Percentiles rank a stretch among this genome's conserved stretches.
Evolutionary conservation across 208 protist genomes (phyloP).

Genomic region (Acanthamoeba healyi): DNA sequence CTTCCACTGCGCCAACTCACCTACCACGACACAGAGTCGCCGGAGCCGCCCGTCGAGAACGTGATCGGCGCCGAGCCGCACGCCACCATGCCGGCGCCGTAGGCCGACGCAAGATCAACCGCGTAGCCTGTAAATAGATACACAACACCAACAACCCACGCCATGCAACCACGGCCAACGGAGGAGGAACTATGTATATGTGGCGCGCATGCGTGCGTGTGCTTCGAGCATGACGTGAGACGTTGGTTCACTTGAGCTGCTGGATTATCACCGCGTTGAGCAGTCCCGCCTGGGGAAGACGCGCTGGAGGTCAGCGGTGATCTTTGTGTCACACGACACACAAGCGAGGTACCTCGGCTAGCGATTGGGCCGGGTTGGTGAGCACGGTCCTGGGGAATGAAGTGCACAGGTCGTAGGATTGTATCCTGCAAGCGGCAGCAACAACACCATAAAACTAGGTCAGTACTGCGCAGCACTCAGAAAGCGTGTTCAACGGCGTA

Average conservation of each 20-base stretch:
- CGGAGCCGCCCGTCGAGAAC: not conserved
- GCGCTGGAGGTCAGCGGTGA: not conserved
- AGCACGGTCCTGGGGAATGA: slow-evolving; percentile 10
- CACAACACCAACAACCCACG: too few relatives aligned
- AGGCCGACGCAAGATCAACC: too few relatives aligned
- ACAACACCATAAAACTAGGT: too few relatives aligned
- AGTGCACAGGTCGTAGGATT: slow-evolving; percentile 4
- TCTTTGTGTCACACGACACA: not conserved
- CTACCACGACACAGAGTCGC: not conserved
- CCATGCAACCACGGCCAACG: too few relatives aligned
- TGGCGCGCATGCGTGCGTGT: too few relatives aligned
- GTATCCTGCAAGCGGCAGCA: not conserved
- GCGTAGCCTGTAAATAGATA: too few relatives aligned
- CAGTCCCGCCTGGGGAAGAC: not conserved
- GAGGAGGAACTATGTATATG: too few relatives aligned
- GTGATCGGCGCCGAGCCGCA: not conserved
- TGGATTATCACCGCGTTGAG: slow-evolving; percentile 49
- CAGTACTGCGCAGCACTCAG: too few relatives aligned
- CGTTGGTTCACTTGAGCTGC: slow-evolving; percentile 41
- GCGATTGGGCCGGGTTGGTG: not conserved
- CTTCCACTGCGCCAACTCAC: not conserved
- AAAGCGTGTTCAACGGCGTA: not conserved
- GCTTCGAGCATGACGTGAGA: too few relatives aligned
- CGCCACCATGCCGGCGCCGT: too few relatives aligned
- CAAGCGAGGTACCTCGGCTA: slow-evolving; percentile 10